Evolutionary conservation across 2,329 filamentous ascomycete species (phyloP).

Genomic region (Berkeleyomyces rouxiae): DNA sequence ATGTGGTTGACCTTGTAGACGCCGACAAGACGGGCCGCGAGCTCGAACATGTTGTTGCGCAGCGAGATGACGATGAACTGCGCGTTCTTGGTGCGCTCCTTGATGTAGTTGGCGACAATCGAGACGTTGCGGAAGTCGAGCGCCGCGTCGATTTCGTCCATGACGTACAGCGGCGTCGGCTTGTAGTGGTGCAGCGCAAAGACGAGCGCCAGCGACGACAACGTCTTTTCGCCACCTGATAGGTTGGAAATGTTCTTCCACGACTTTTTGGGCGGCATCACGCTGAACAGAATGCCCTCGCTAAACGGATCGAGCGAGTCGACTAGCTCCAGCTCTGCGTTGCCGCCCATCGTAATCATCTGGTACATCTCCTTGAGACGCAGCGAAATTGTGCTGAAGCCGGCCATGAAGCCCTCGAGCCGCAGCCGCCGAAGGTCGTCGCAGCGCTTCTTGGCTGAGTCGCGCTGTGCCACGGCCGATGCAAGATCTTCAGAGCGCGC

Average conservation of each 20-base stretch:
- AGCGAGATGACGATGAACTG: slow-evolving; percentile 98
- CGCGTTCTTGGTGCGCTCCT: slow-evolving; percentile 96
- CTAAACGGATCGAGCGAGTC: slow-evolving; percentile 93
- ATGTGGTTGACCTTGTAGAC: slow-evolving; percentile 99
- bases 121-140: slow-evolving; percentile 96
- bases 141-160: slow-evolving; percentile 98
- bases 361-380: slow-evolving; percentile 99
- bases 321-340: slow-evolving; percentile 91
- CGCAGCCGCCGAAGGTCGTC: slow-evolving; percentile 82
- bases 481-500: slow-evolving; percentile 71
- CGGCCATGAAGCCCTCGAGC: slow-evolving; percentile 95
- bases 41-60: slow-evolving; percentile 98
- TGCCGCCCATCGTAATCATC: slow-evolving; percentile 99
- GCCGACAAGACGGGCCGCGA: slow-evolving; percentile 84
- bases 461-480: slow-evolving; percentile 58
- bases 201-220: slow-evolving; percentile 84
- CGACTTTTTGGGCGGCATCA: slow-evolving; percentile 99
- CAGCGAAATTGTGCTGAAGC: slow-evolving; percentile 83
- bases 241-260: slow-evolving; percentile 99
- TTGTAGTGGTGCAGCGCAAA: slow-evolving; percentile 97
- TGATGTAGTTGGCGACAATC: slow-evolving; percentile 97
- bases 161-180: slow-evolving; percentile 92
- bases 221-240: slow-evolving; percentile 90
- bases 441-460: slow-evolving; percentile 77
- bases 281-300: slow-evolving; percentile 89